Conservation (phyloP, 78 protist genomes). For the Dictyostelium citrinum region DNA sequence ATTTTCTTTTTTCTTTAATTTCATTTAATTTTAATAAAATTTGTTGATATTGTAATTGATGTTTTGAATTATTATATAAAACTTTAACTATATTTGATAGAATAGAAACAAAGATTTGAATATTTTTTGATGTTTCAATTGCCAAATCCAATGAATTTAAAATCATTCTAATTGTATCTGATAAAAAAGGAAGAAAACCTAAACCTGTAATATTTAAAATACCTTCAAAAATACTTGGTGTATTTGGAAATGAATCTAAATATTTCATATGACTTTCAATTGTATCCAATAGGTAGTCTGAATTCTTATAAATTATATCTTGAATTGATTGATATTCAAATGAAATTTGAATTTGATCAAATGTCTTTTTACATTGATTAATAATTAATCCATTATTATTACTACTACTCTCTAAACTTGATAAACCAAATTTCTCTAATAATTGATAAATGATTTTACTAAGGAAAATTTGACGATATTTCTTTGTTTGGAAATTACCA, state of each 20-base stretch:
- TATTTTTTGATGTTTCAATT: background rate
- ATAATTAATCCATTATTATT: background rate
- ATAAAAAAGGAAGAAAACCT: slow-evolving; percentile 61
- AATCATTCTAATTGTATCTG: slow-evolving; percentile 57
- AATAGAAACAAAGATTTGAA: slow-evolving; percentile 23
- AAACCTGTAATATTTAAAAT: slow-evolving; percentile 67
- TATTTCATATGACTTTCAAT: slow-evolving; percentile 62
- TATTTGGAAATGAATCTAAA: slow-evolving; percentile 53
- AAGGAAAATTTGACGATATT: slow-evolving; percentile 37
- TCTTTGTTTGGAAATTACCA: background rate
- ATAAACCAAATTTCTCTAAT: slow-evolving; percentile 49
- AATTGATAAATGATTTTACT: slow-evolving; percentile 39
- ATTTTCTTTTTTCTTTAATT: background rate
- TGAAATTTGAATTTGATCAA: background rate
- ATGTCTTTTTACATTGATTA: background rate
- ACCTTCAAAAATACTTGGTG: slow-evolving; percentile 67
- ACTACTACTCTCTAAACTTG: background rate
- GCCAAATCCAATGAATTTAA: slow-evolving; percentile 43
- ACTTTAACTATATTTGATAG: slow-evolving; percentile 23
- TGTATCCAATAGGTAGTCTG: slow-evolving; percentile 57
- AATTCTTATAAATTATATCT: slow-evolving; percentile 51
- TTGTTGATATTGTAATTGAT: slow-evolving; percentile 1
- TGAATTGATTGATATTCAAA: slow-evolving; percentile 38
- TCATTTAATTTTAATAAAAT: background rate
- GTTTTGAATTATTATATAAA: slow-evolving; percentile 40